Evolutionary conservation across 805 yeast species (phyloP), one percentile per base, ranked within the genome.

Genomic region (Zygosaccharomyces pseudorouxii): DNA sequence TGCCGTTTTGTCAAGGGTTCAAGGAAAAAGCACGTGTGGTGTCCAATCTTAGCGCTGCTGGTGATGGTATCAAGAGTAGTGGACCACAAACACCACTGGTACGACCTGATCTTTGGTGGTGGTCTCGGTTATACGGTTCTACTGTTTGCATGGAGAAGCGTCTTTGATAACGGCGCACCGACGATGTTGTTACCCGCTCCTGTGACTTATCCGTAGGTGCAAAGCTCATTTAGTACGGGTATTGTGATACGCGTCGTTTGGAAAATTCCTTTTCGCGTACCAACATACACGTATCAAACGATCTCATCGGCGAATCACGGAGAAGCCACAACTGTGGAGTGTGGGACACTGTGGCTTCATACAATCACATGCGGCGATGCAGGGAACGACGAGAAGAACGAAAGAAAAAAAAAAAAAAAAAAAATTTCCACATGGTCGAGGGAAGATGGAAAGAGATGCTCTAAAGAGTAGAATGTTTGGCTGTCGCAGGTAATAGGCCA

Each of bases 41-140:
- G 67, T 40, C 53, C 54, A 2, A 11, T 56, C 3, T 42, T 62
- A 20, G 56, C 59, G 9, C 25, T 51, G 8, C 42, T 59, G 18
- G 65, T 64, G 14, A 62, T 64, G 62, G 44, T 56, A 4, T 59
- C 65, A 14, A 52, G 68, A 37, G 49, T 62, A 11, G 45, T 56
- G 2, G 68, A 64, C 45, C 63, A 64, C 46, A 59, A 63, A 40
- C 68, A 64, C 51, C 65, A 59, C 40, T 61, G 65, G 64, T 60
- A 59, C 48, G 68, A 64, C 48, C 56, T 63, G 9, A 10, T 62
- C 1, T 51, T 52, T 25, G 68, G 68, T 5, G 49, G 54, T 10
- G n/a, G 37, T 1, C 44, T 63, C 4, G 68, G 65, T 3, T 43
- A 47, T 4, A 9, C 42, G 7, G 44, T 51, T 7, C 48, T 55